Percentiles rank a stretch among this genome's conserved stretches.
Conservation (phyloP, 352 stramenopile species). For the Phytophthora lateralis region DNA sequence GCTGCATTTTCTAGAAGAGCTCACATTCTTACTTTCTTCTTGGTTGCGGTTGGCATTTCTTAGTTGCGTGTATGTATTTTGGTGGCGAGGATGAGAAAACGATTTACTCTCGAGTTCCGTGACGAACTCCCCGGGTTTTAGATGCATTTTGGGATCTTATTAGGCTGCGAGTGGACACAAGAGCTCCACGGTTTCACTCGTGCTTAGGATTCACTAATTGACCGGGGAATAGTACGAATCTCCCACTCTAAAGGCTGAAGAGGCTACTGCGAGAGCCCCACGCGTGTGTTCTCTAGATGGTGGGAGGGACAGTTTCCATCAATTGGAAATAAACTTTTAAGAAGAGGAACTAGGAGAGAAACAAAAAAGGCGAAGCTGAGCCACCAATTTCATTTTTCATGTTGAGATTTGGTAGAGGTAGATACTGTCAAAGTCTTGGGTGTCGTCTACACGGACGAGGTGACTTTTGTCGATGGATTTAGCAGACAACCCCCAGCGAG, state of each 20-base stretch:
- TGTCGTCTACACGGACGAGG: conserved; percentile 26
- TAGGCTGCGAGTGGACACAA: conserved; percentile 16
- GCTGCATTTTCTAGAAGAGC: conserved; percentile 26
- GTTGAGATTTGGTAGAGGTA: conserved; percentile 61
- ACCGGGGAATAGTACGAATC: conserved; percentile 20
- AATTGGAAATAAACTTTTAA: conserved; percentile 2
- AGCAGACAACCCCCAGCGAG: conserved; percentile 53
- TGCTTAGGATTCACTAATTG: background rate
- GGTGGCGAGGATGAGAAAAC: conserved; percentile 38
- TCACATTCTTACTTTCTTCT: background rate
- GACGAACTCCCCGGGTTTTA: conserved; percentile 8
- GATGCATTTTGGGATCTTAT: conserved; percentile 6
- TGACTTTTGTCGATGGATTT: conserved; percentile 36
- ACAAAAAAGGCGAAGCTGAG: conserved; percentile 82
- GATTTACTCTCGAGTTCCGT: conserved; percentile 35
- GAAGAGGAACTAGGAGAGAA: conserved; percentile 41
- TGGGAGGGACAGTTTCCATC: conserved; percentile 37
- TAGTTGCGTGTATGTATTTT: background rate
- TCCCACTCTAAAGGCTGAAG: conserved; percentile 52
- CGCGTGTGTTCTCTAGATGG: conserved; percentile 43
- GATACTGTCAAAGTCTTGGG: conserved; percentile 47
- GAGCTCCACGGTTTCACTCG: conserved; percentile 26
- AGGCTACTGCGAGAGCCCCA: conserved; percentile 38
- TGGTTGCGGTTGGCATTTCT: background rate
- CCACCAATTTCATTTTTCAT: conserved; percentile 35